Evolutionary conservation across 352 stramenopile species (phyloP).

Genomic region (Phytophthora foliorum): DNA sequence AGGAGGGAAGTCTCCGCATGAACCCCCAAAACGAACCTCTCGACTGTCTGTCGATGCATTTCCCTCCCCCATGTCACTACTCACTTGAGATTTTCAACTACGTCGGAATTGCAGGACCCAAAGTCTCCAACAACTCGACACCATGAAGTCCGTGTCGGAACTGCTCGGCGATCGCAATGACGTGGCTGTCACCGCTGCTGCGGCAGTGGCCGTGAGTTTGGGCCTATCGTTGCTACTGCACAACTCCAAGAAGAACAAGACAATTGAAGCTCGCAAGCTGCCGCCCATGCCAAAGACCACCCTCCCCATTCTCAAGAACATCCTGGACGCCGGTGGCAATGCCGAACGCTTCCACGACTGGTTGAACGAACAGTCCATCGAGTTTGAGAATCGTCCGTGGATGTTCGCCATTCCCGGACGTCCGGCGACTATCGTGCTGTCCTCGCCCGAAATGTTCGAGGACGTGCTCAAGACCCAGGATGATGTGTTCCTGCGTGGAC

Average conservation of each 20-base stretch:
- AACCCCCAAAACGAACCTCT: slow-evolving; percentile 1
- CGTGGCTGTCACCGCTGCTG: slow-evolving; percentile 5
- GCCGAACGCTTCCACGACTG: slow-evolving; percentile 50
- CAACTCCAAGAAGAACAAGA: slow-evolving; percentile 22
- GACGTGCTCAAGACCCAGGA: slow-evolving; percentile 65
- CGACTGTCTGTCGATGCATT: neutral
- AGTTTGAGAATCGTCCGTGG: slow-evolving; percentile 44
- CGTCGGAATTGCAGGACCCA: neutral
- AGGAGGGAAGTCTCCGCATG: neutral
- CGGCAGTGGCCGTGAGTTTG: slow-evolving; percentile 25
- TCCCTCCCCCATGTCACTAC: too few species aligned
- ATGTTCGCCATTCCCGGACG: slow-evolving; percentile 35
- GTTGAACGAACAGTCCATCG: slow-evolving; percentile 39
- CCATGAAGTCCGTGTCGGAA: slow-evolving; percentile 13
- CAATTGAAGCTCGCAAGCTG: slow-evolving; percentile 16
- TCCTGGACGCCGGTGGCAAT: slow-evolving; percentile 30
- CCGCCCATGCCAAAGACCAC: slow-evolving; percentile 28
- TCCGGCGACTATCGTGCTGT: slow-evolving; percentile 45
- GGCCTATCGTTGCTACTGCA: slow-evolving; percentile 24
- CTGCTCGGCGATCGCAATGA: slow-evolving; percentile 13
- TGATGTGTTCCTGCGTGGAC: slow-evolving; percentile 66
- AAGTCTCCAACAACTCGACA: slow-evolving; percentile 1
- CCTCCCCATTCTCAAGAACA: slow-evolving; percentile 45
- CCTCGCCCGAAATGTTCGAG: slow-evolving; percentile 37
- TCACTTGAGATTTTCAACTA: slow-evolving; percentile 2